Conservation (phyloP, 73 alveolate genomes). For the Symbiodinium natans region DNA sequence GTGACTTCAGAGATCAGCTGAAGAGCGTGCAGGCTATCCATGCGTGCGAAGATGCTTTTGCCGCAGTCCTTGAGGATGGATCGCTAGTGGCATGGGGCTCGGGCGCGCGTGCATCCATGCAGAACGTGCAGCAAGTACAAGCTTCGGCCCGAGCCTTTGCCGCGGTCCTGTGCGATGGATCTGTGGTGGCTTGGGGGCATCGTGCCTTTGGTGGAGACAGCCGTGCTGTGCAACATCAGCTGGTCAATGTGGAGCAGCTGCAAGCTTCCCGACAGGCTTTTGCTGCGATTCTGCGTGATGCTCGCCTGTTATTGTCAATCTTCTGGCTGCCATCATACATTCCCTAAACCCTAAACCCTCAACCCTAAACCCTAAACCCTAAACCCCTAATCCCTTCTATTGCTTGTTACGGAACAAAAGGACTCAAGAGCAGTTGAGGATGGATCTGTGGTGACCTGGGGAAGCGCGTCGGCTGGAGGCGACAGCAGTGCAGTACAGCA, state of each 20-base stretch:
- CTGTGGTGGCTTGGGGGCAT: background rate
- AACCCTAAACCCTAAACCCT: too few relatives aligned
- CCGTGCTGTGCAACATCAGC: background rate
- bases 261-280: background rate
- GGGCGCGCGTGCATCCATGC: background rate
- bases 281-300: background rate
- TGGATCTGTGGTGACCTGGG: too few relatives aligned
- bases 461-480: too few relatives aligned
- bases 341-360: too few relatives aligned
- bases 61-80: background rate
- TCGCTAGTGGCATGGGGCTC: background rate
- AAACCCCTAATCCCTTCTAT: too few relatives aligned
- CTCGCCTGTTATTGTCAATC: too few relatives aligned
- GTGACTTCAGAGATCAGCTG: background rate
- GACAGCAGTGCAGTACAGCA: too few relatives aligned
- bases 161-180: background rate
- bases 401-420: too few relatives aligned
- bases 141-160: background rate
- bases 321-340: too few relatives aligned
- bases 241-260: background rate
- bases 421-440: too few relatives aligned
- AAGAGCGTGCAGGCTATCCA: background rate
- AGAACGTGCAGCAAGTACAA: background rate
- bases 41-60: background rate
- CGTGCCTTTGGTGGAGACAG: background rate